A percentile compares a stretch with the other conserved stretches of the same genome.
Evolutionary conservation across 1,284 basidiomycete genomes (phyloP).

Genomic region (Rhizoctonia solani): DNA sequence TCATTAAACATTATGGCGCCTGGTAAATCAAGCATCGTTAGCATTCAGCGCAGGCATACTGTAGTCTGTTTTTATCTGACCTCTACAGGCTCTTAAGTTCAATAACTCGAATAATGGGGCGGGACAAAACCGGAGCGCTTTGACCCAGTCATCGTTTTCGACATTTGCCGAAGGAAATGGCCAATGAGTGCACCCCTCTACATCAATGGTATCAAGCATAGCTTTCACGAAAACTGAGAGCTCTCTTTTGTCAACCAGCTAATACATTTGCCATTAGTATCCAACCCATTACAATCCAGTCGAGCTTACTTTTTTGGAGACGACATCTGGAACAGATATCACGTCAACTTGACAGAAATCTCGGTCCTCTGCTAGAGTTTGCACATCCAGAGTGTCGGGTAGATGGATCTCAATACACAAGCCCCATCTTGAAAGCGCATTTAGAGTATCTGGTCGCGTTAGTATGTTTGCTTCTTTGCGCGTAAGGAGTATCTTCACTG

Average conservation of each 20-base stretch:
- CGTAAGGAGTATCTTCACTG: conserved; percentile 64
- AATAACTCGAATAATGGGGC: conserved; percentile 75
- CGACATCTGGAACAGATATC: conserved; percentile 44
- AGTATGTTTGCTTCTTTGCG: conserved; percentile 61
- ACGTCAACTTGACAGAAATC: conserved; percentile 48
- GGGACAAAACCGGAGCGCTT: conserved; percentile 77
- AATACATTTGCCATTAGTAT: conserved; percentile 3
- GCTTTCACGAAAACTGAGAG: conserved; percentile 69
- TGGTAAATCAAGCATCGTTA: too few relatives aligned
- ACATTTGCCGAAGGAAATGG: not conserved
- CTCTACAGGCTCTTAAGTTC: conserved; percentile 92
- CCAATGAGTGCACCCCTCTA: conserved; percentile 40
- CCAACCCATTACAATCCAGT: not conserved
- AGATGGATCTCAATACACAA: conserved; percentile 54
- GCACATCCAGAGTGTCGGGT: not conserved
- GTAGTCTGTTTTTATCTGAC: conserved; percentile 49
- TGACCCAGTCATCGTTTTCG: conserved; percentile 61
- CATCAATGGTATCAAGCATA: conserved; percentile 56
- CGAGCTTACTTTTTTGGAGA: conserved; percentile 20
- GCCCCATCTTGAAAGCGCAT: conserved; percentile 72
- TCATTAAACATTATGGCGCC: conserved; percentile 99
- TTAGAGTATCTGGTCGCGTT: conserved; percentile 49
- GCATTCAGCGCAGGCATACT: not conserved
- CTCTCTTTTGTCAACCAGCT: conserved; percentile 68
- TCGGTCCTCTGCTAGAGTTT: not conserved